Evolutionary conservation across 805 yeast species (phyloP), one percentile per base, ranked within the genome.

Genomic region (Starmerella apicola): DNA sequence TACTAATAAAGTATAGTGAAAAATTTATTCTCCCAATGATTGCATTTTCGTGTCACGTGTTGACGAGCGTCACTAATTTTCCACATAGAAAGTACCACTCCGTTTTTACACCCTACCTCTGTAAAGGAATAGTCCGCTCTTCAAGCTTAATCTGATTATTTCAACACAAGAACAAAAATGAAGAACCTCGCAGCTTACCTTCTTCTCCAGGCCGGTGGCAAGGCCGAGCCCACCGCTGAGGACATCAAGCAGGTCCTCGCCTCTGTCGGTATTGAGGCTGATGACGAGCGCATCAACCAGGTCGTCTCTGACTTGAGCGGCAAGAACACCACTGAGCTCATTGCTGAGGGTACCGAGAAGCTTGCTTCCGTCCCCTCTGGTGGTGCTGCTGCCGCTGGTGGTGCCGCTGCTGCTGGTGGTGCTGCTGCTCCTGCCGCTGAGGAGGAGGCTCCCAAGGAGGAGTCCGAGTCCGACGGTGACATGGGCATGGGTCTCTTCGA

Each of bases 171-270:
- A 51, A 52, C 50, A 52, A 41, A 43, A 45, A 58, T 85, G 96
- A 91, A 85, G 82, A 88, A 88, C 79, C 81, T 91, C 73, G 98
- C 98, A 72, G 97, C 98, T 70, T 91, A 91, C 77, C 81, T 91
- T 71, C 81, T 88, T 72, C 78, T 91, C 71, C 85, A 80, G 73
- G 85, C 91, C 68, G 95, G 95, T 70, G 98, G 97, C 67, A 78
- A 77, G 74, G 67, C 85, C 65, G 63, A 91, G 61, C 97, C 98
- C 71, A 72, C 94, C 57, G 93, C 94, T 59, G 77, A 81, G 63
- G 88, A 84, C 68, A 75, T 91, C 75, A 71, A 82, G 70, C 61
- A 79, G 57, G 80, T 91, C 61, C 78, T 91, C 65, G 80, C 82
- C 65, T 72, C 97, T 45, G 97, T 88, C 61, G 96, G 96, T 68